These are phyloP conservation scores for Coniochaeta sp. DNA, from an alignment of 2,329 filamentous ascomycete species.

Conservation along the genomic window DNA sequence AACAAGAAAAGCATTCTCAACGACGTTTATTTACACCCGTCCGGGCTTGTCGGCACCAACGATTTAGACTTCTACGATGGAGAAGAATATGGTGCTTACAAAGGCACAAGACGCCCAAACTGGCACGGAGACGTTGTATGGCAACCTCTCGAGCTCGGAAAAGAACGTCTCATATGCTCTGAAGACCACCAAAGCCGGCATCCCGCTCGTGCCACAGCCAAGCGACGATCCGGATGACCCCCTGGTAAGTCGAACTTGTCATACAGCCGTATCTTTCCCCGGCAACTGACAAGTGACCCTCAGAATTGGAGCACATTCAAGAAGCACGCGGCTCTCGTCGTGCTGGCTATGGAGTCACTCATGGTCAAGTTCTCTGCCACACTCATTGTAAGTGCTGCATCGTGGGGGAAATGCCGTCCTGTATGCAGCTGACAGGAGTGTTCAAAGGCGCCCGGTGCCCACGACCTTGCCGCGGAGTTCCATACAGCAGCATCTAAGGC, in stretches of 20 bases:
- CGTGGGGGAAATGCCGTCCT: not conserved
- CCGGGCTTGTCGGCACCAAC: not conserved
- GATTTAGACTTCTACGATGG: not conserved
- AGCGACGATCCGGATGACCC: constrained; percentile 6
- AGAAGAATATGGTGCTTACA: not conserved
- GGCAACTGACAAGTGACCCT: not conserved
- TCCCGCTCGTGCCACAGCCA: constrained; percentile 3
- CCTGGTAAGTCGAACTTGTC: not conserved
- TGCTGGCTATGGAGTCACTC: constrained; percentile 11
- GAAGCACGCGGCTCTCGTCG: constrained; percentile 9
- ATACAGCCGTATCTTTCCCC: not conserved
- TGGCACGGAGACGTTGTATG: not conserved
- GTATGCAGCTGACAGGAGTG: not conserved
- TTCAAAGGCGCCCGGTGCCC: constrained; percentile 9
- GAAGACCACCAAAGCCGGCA: constrained; percentile 4
- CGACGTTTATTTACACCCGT: not conserved
- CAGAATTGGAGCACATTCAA: constrained; percentile 9
- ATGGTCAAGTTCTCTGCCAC: constrained; percentile 11
- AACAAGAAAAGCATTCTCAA: not conserved
- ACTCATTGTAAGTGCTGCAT: constrained; percentile 5
- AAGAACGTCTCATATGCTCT: not conserved
- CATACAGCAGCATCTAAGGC: constrained; percentile 5
- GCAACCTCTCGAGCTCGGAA: not conserved
- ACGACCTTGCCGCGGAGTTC: constrained; percentile 6
- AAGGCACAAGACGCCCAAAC: not conserved